Evolutionary conservation across 148 eudicot genomes (phyloP).

Genomic region (Fagopyrum tataricum): DNA sequence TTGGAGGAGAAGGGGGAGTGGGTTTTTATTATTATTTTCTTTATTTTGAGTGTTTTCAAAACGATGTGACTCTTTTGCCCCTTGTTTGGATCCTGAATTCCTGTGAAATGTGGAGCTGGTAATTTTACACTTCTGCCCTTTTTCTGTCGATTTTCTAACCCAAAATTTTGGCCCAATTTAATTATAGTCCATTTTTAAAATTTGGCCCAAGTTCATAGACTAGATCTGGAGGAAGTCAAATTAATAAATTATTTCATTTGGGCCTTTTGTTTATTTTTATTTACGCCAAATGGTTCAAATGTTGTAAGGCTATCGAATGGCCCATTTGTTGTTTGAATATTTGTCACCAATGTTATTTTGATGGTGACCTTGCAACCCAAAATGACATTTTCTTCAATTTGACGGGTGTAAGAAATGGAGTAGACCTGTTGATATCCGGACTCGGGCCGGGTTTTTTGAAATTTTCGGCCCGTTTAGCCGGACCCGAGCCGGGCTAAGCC

Average conservation of each 20-base stretch:
- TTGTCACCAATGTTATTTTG: background rate
- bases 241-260: background rate
- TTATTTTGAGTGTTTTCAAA: background rate
- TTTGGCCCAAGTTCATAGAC: background rate
- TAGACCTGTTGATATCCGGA: too few species aligned
- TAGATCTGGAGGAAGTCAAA: background rate
- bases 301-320: background rate
- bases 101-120: background rate
- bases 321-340: background rate
- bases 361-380: background rate
- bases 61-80: background rate
- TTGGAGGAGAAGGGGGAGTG: background rate
- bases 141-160: background rate
- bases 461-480: too few species aligned
- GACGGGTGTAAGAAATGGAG: too few species aligned
- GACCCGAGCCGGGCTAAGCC: too few species aligned
- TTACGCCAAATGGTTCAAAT: background rate
- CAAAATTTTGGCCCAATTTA: background rate
- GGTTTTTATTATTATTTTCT: background rate
- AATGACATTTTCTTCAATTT: too few species aligned
- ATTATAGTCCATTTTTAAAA: background rate
- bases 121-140: background rate
- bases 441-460: too few species aligned
- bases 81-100: slow-evolving; percentile 8
- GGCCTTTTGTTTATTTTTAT: background rate